Conservation (phyloP, 441 rosid species). For the Bruguiera hainesii region DNA sequence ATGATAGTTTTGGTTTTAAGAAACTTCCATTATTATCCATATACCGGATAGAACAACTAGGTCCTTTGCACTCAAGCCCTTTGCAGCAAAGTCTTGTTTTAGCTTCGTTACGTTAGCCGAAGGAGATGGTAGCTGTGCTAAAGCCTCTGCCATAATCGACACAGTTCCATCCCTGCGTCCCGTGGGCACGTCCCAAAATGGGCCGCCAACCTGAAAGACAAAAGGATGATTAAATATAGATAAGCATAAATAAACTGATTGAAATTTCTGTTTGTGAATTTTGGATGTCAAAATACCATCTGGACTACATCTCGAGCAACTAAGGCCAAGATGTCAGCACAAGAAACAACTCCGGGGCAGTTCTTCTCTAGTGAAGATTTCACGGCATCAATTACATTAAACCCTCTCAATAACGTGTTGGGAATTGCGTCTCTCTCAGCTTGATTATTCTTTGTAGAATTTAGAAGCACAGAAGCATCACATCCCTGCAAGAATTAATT, state of each 20-base stretch:
- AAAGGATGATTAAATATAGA: neutral
- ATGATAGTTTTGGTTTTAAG: neutral
- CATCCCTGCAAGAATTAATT: slow-evolving; percentile 39
- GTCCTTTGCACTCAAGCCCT: slow-evolving; percentile 57
- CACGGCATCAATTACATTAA: slow-evolving; percentile 38
- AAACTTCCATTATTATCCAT: neutral
- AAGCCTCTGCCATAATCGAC: slow-evolving; percentile 36
- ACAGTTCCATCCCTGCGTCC: slow-evolving; percentile 75
- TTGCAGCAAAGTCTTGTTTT: slow-evolving; percentile 32
- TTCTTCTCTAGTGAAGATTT: slow-evolving; percentile 41
- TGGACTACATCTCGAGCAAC: slow-evolving; percentile 54
- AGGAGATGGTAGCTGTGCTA: slow-evolving; percentile 37
- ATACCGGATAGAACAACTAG: slow-evolving; percentile 65
- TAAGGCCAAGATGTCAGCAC: slow-evolving; percentile 51
- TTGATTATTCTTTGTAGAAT: slow-evolving; percentile 26
- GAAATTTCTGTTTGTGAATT: neutral
- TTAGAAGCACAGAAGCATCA: slow-evolving; percentile 52
- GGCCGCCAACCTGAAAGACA: slow-evolving; percentile 43
- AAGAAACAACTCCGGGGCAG: slow-evolving; percentile 52
- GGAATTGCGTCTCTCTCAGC: slow-evolving; percentile 40
- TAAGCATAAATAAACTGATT: neutral
- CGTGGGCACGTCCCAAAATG: slow-evolving; percentile 51
- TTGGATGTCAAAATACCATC: slow-evolving; percentile 26
- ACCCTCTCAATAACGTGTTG: slow-evolving; percentile 32
- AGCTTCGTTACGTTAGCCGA: slow-evolving; percentile 27